Base-by-base conservation (phyloP, 108 stramenopile species). In the Cyclotella distinguenda region DNA sequence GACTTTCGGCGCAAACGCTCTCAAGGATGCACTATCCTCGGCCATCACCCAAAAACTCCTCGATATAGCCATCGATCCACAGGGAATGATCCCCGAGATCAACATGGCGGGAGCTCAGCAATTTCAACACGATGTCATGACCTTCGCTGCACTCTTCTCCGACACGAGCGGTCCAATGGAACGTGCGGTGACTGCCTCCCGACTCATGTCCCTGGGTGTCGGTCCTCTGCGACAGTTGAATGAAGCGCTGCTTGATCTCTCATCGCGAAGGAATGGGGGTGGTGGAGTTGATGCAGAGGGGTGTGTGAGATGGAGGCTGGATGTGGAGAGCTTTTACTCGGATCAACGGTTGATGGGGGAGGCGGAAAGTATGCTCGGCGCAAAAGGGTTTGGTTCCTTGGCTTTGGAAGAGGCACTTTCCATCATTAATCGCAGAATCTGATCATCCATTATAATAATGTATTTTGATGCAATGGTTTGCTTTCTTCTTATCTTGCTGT, bases 21-120 rank as follows among this genome's bases (percentile, higher is more conserved):
- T 45, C 63, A 13, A 69, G 33, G 13, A 84, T 63, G 50, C 77
- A 36, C 36, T 70, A 12, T 45, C 60, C 69, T 35, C 62, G 77
- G 50, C 66, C 28, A 51, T 91, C 3, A 80, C 75, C 12, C 76
- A 82, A 43, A 86, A 91, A 56, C 70, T 88, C 18, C 31, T 91
- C 21, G 84, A 86, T 42, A 83, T 88, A 34, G 87, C 85, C 23
- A 72, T 91, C 33, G 86, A 91, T 70, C 61, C 77, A 12, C 80
- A 88, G 50, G 77, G 75, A 11, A 78, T 83, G 74, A 85, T 81
- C 1, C 82, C 86, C 7, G 82, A 88, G 22, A 70, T 91, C 16
- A 55, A 54, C 52, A 52, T 72, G 23, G 64, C 8, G 18, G 64
- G 50, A 65, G 90, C 49, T 56, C 74, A 35, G 48, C 51, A 68